Evolutionary conservation across 306 rosid species (phyloP).

Genomic region (Arachis stenosperma): DNA sequence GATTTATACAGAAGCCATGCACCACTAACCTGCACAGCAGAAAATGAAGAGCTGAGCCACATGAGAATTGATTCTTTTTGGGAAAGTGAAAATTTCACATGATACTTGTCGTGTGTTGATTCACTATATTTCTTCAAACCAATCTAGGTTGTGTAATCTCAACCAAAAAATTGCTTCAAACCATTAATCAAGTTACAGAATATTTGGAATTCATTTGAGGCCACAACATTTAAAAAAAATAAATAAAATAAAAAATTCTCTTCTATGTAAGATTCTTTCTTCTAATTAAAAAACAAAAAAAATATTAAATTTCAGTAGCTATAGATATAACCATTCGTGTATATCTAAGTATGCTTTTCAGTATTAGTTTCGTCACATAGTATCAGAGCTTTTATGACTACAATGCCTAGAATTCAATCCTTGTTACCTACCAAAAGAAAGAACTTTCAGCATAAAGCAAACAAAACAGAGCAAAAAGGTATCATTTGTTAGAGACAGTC

Average conservation of each 20-base stretch:
- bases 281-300: background rate
- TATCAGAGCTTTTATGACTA: too few species aligned
- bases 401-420: too few species aligned
- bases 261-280: background rate
- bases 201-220: background rate
- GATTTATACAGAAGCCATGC: conserved; percentile 94
- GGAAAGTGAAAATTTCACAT: too few species aligned
- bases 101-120: background rate
- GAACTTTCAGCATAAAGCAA: too few species aligned
- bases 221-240: background rate
- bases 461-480: too few species aligned
- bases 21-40: conserved; percentile 65
- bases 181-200: background rate
- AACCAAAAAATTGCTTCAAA: conserved; percentile 4
- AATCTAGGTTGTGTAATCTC: conserved; percentile 20
- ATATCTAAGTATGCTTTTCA: too few species aligned
- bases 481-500: too few species aligned
- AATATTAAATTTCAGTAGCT: too few species aligned
- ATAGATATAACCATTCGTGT: too few species aligned
- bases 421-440: too few species aligned
- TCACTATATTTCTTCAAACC: background rate
- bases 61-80: background rate
- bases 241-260: background rate
- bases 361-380: too few species aligned
- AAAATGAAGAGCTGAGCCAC: conserved; percentile 29